phyloP scores from a whole-genome alignment of 2,329 filamentous ascomycete genomes.

The Shiraia sp. region DNA sequence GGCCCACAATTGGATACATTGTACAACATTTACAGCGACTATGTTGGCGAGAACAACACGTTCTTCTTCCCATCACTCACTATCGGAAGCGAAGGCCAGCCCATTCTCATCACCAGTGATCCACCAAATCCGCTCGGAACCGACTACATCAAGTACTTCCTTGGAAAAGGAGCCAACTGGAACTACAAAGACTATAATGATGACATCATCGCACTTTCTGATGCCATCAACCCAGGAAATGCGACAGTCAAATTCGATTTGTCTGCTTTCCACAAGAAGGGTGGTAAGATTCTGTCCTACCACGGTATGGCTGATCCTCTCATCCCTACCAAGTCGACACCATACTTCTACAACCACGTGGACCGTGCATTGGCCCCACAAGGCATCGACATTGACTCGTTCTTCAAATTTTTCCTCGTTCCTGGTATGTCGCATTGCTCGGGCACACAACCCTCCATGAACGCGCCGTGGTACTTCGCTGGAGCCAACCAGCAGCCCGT shows the following conservation, averaged over 20 bases:
- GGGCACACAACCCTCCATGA: constrained; percentile 37
- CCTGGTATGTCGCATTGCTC: constrained; percentile 52
- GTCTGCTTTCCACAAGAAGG: constrained; percentile 48
- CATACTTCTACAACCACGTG: constrained; percentile 57
- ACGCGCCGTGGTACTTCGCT: constrained; percentile 53
- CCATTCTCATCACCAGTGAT: constrained; percentile 44
- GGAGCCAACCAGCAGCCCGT: constrained; percentile 29
- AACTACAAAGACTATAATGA: constrained; percentile 46
- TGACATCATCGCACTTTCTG: constrained; percentile 45
- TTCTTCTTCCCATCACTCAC: constrained; percentile 48
- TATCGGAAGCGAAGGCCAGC: constrained; percentile 44
- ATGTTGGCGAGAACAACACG: constrained; percentile 46
- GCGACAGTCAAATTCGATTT: constrained; percentile 56
- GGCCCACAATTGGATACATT: constrained; percentile 48
- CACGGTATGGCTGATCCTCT: constrained; percentile 51
- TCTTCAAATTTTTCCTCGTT: constrained; percentile 50
- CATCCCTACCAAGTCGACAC: constrained; percentile 56
- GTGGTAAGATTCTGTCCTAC: constrained; percentile 48
- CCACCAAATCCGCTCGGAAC: constrained; percentile 44
- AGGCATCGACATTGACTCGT: constrained; percentile 44
- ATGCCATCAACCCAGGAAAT: constrained; percentile 51
- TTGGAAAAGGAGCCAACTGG: constrained; percentile 46
- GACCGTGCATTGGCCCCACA: constrained; percentile 37
- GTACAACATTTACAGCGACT: constrained; percentile 49
- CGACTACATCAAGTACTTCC: constrained; percentile 50